Percentiles rank a stretch among this genome's conserved stretches.
phyloP scores from a whole-genome alignment of 1,284 basidiomycete genomes.

The Filobasidium uniguttulatum region DNA sequence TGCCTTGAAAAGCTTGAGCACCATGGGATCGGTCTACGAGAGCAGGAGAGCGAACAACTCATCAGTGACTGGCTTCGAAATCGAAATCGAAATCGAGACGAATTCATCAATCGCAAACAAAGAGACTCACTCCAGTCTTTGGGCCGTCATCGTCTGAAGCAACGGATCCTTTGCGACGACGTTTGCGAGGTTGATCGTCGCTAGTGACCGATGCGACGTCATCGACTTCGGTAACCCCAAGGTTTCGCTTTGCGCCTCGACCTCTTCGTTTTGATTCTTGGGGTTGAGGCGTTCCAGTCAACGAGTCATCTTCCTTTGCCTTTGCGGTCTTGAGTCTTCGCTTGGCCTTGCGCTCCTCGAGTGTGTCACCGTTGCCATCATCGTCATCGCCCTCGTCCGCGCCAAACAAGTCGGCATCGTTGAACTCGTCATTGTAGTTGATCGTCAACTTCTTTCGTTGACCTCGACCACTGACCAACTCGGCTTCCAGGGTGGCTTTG shows the following conservation, averaged over 20 bases:
- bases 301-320: conserved; percentile 26
- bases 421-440: conserved; percentile 95
- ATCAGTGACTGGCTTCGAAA: background rate
- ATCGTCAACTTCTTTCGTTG: conserved; percentile 71
- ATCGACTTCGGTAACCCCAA: conserved; percentile 4
- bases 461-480: conserved; percentile 68
- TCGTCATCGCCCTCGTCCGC: conserved; percentile 53
- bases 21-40: background rate
- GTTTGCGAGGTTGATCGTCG: conserved; percentile 1
- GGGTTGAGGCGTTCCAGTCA: conserved; percentile 14
- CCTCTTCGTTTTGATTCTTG: background rate
- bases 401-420: conserved; percentile 79
- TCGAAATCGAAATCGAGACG: background rate
- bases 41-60: background rate
- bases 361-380: conserved; percentile 42
- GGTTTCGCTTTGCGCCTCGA: conserved; percentile 9
- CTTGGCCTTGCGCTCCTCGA: conserved; percentile 24
- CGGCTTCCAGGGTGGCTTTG: conserved; percentile 32
- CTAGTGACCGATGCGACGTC: background rate
- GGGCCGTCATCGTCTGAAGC: background rate
- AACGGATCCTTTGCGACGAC: background rate
- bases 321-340: conserved; percentile 26
- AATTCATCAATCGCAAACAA: no score
- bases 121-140: background rate
- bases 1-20: background rate